Evolutionary conservation across 768 basidiomycete species (phyloP).

Genomic region (Xerocomellus chrysenteron): DNA sequence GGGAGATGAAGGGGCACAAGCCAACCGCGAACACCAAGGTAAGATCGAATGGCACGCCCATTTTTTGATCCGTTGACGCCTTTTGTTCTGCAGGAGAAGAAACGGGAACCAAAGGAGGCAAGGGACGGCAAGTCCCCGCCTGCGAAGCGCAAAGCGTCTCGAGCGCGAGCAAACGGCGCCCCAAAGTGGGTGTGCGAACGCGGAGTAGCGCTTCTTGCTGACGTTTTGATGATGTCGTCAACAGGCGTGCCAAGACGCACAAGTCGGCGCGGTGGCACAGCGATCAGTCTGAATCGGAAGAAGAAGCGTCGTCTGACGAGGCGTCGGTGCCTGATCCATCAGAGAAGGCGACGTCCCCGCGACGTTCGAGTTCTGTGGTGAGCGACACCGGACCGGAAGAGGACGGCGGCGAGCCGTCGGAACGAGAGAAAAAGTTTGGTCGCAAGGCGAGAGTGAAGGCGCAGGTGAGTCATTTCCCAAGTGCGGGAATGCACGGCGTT

Average conservation of each 20-base stretch:
- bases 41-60: background rate
- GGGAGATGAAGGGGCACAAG: slow-evolving; percentile 43
- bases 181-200: slow-evolving; percentile 21
- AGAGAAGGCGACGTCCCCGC: slow-evolving; percentile 19
- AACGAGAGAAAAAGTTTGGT: slow-evolving; percentile 37
- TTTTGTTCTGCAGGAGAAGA: slow-evolving; percentile 35
- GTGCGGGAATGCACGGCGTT: background rate
- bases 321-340: slow-evolving; percentile 44
- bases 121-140: slow-evolving; percentile 50
- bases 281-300: slow-evolving; percentile 32
- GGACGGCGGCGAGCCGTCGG: slow-evolving; percentile 27
- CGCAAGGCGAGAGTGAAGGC: slow-evolving; percentile 41
- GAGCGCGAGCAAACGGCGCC: slow-evolving; percentile 20
- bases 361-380: slow-evolving; percentile 36
- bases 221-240: background rate
- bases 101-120: slow-evolving; percentile 37
- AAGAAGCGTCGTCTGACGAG: slow-evolving; percentile 16
- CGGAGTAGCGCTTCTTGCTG: background rate
- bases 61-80: slow-evolving; percentile 3
- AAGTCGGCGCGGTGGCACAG: slow-evolving; percentile 32
- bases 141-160: slow-evolving; percentile 54
- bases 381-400: slow-evolving; percentile 36
- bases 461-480: slow-evolving; percentile 32
- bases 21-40: slow-evolving; percentile 31
- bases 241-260: slow-evolving; percentile 30